phyloP scores from a whole-genome alignment of 179 eudicot species.

The Spergularia azorica region DNA sequence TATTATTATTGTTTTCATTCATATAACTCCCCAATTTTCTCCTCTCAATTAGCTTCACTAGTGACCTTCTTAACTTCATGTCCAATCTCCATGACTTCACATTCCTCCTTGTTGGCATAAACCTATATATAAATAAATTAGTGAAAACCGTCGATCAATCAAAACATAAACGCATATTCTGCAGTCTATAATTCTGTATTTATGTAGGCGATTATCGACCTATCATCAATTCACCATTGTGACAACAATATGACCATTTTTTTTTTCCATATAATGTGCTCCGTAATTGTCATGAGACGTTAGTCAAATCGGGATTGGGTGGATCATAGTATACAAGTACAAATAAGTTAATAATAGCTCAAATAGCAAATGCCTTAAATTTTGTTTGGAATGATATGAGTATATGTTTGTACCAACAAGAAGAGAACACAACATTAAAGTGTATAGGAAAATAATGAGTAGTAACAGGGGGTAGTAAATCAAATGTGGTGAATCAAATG shows the following conservation, averaged over 20 bases:
- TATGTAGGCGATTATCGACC: no score
- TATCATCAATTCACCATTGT: no score
- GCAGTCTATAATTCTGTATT: no score
- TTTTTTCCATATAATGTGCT: no score
- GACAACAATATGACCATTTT: no score
- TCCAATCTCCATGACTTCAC: conserved; percentile 71
- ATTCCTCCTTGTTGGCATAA: conserved; percentile 69
- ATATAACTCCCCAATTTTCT: conserved; percentile 35
- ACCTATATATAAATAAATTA: conserved; percentile 36
- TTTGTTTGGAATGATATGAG: no score
- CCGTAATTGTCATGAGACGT: no score
- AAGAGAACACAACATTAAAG: background rate
- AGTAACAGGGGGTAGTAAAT: background rate
- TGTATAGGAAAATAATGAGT: background rate
- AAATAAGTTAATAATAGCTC: background rate
- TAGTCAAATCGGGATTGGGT: no score
- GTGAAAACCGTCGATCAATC: background rate
- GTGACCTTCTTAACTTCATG: conserved; percentile 62
- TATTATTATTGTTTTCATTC: background rate
- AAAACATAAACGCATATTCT: no score
- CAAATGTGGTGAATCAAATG: background rate
- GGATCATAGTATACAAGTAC: no score
- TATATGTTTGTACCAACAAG: background rate
- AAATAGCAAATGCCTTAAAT: background rate
- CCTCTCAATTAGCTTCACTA: conserved; percentile 52